A percentile compares a stretch with the other conserved stretches of the same genome.
Conservation (phyloP, 1,284 basidiomycete genomes). For the Cutaneotrichosporon mucoides region DNA sequence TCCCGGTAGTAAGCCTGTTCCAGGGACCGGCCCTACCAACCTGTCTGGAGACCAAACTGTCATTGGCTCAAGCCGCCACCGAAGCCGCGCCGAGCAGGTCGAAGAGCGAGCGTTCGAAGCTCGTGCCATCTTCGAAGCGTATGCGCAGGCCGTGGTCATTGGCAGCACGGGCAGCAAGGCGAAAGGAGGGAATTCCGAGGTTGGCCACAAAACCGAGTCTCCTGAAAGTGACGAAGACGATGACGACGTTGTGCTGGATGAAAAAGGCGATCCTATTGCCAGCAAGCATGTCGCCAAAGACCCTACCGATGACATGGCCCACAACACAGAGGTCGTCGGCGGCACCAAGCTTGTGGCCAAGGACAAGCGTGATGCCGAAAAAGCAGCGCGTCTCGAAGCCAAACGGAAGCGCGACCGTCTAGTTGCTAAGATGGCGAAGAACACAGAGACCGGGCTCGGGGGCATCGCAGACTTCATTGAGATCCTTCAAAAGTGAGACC, state of each 20-base stretch:
- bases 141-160: constrained; percentile 39
- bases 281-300: neutral
- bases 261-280: constrained; percentile 3
- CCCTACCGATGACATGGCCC: neutral
- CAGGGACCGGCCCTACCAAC: constrained; percentile 5
- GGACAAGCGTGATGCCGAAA: constrained; percentile 20
- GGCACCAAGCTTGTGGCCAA: neutral
- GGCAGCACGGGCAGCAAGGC: constrained; percentile 24
- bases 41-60: constrained; percentile 50
- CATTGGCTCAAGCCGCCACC: constrained; percentile 43
- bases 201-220: neutral
- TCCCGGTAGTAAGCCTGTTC: neutral
- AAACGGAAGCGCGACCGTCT: constrained; percentile 49
- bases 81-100: constrained; percentile 49
- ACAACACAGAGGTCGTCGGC: neutral
- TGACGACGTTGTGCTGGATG: constrained; percentile 10
- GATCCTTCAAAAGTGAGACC: constrained; percentile 46
- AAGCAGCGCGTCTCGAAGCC: constrained; percentile 38
- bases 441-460: constrained; percentile 45
- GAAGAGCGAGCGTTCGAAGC: constrained; percentile 52
- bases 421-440: constrained; percentile 48
- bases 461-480: constrained; percentile 48
- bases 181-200: constrained; percentile 30
- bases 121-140: constrained; percentile 44
- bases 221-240: neutral